Evolutionary conservation across 257 asterid species (phyloP).

Genomic region (Solanum verrucosum): DNA sequence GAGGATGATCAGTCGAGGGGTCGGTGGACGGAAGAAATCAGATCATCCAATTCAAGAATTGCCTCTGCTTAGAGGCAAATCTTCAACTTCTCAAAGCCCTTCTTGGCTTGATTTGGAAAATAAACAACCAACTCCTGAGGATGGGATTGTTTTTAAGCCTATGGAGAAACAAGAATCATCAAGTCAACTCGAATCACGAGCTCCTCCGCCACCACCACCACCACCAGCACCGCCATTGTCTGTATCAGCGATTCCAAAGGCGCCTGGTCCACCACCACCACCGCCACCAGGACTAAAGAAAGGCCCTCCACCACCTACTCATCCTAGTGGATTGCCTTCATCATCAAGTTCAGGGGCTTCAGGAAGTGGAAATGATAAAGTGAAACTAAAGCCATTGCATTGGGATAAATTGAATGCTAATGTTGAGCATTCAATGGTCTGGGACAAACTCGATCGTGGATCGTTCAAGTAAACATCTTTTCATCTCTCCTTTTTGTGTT

Average conservation of each 20-base stretch:
- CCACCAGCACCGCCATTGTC: conserved; percentile 7
- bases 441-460: conserved; percentile 90
- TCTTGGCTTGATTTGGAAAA: conserved; percentile 35
- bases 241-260: conserved; percentile 7
- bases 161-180: conserved; percentile 23
- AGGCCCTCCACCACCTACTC: conserved; percentile 26
- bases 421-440: conserved; percentile 80
- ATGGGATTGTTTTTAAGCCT: conserved; percentile 11
- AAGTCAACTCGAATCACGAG: not conserved
- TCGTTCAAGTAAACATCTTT: conserved; percentile 67
- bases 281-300: conserved; percentile 16
- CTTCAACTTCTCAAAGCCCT: conserved; percentile 64
- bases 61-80: conserved; percentile 63
- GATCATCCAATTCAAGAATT: conserved; percentile 41
- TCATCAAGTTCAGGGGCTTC: conserved; percentile 16
- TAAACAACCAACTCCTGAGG: conserved; percentile 4
- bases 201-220: conserved; percentile 3
- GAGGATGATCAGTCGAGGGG: conserved; percentile 22
- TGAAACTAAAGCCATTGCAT: conserved; percentile 73
- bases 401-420: conserved; percentile 92
- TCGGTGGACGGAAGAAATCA: conserved; percentile 11
- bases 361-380: conserved; percentile 35
- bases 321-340: conserved; percentile 6
- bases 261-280: conserved; percentile 35
- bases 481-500: not conserved